Percentiles rank a stretch among this genome's conserved stretches.
Conservation (phyloP, 495 filamentous ascomycete genomes). For the Zalerion maritima region DNA sequence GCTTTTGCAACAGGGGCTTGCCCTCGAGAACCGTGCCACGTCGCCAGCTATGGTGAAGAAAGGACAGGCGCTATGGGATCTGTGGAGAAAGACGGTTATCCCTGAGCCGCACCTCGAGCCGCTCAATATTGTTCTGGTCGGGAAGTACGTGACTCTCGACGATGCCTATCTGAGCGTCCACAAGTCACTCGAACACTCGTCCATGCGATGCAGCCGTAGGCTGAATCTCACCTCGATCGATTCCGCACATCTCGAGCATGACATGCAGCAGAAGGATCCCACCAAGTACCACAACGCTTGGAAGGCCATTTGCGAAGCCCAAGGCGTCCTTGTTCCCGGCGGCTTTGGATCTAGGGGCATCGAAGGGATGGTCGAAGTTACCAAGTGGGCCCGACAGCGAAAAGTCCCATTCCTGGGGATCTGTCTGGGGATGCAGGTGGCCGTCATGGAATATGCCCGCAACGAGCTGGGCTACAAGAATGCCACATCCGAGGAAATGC, state of each 20-base stretch:
- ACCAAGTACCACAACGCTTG: conserved; percentile 79
- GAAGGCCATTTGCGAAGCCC: conserved; percentile 58
- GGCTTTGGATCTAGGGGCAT: conserved; percentile 76
- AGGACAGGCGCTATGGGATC: conserved; percentile 51
- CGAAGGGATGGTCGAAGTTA: conserved; percentile 75
- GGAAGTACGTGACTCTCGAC: conserved; percentile 73
- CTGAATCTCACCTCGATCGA: conserved; percentile 75
- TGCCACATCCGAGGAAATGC: conserved; percentile 55
- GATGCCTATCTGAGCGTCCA: conserved; percentile 68
- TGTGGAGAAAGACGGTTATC: conserved; percentile 57
- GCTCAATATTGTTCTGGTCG: conserved; percentile 76
- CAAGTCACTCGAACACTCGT: conserved; percentile 78
- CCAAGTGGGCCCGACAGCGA: conserved; percentile 70
- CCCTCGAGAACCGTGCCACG: conserved; percentile 36
- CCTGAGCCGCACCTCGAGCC: conserved; percentile 49
- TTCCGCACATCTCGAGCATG: conserved; percentile 62
- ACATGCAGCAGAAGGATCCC: conserved; percentile 39
- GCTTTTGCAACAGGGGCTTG: conserved; percentile 43
- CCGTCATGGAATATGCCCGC: conserved; percentile 79
- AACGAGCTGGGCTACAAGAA: conserved; percentile 46
- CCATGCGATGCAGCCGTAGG: conserved; percentile 74
- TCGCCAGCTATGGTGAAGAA: conserved; percentile 33
- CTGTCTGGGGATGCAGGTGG: conserved; percentile 90
- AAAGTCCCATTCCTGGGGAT: conserved; percentile 77
- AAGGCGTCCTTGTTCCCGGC: conserved; percentile 46